Conservation (phyloP, 1,284 basidiomycete species). For the Wolfiporia cocos region DNA sequence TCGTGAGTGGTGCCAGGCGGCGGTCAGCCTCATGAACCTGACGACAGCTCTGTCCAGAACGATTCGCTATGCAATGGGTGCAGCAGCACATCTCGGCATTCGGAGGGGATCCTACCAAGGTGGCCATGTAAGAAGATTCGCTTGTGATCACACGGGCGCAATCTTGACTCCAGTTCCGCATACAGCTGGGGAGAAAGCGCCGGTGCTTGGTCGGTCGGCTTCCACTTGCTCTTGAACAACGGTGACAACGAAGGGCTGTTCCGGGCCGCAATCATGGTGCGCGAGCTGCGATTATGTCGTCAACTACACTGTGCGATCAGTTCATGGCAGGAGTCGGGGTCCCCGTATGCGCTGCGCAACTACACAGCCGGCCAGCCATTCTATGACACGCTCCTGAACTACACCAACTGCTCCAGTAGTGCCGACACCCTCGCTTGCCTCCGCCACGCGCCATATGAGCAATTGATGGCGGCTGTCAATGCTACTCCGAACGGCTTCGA, state of each 20-base stretch:
- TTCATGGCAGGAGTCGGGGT: conserved; percentile 20
- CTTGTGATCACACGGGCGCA: too few relatives aligned
- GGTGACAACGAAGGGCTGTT: background rate
- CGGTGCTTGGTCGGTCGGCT: background rate
- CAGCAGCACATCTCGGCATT: conserved; percentile 35
- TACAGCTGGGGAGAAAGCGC: conserved; percentile 30
- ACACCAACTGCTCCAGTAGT: conserved; percentile 36
- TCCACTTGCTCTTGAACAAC: background rate
- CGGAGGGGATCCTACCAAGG: conserved; percentile 34
- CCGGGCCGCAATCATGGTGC: conserved; percentile 21
- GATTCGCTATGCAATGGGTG: conserved; percentile 50
- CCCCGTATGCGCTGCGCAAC: conserved; percentile 20
- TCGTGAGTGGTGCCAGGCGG: conserved; percentile 29
- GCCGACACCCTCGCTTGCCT: conserved; percentile 44
- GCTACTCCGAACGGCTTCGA: conserved; percentile 1
- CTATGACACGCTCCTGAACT: conserved; percentile 39
- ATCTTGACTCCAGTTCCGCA: background rate
- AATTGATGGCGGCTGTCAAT: conserved; percentile 1
- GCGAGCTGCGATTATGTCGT: background rate
- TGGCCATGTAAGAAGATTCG: conserved; percentile 28
- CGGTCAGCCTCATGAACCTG: background rate
- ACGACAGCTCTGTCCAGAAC: conserved; percentile 7
- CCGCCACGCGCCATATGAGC: conserved; percentile 34
- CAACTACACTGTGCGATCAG: background rate
- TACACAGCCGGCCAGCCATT: conserved; percentile 16